Conservation (phyloP, 192 early-diverging fungal genomes). For the Podochytrium sp. region DNA sequence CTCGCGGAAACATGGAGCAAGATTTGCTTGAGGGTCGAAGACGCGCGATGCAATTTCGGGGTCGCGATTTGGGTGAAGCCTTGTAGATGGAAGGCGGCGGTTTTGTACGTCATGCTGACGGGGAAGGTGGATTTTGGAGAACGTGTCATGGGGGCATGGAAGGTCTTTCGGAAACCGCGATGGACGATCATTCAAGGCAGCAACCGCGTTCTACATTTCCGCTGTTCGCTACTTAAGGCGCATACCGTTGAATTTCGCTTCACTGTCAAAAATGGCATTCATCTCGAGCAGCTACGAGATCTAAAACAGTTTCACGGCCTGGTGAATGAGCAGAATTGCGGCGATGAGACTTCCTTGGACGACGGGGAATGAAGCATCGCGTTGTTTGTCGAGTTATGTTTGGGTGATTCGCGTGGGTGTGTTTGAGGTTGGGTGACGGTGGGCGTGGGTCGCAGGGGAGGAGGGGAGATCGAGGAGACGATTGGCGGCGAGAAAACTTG, state of each 20-base stretch:
- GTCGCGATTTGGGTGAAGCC: constrained; percentile 69
- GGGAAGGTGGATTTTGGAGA: constrained; percentile 50
- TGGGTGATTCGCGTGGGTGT: no score
- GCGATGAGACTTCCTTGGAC: constrained; percentile 56
- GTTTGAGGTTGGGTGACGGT: no score
- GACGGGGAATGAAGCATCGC: no score
- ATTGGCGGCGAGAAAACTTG: no score
- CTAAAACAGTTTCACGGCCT: constrained; percentile 42
- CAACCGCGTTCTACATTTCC: constrained; percentile 43
- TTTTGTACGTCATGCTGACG: constrained; percentile 62
- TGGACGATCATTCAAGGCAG: background rate
- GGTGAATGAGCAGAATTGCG: constrained; percentile 55
- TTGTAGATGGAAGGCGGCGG: constrained; percentile 57
- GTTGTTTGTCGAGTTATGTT: no score
- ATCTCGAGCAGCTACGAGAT: constrained; percentile 53
- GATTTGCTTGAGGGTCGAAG: constrained; percentile 74
- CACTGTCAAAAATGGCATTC: constrained; percentile 45
- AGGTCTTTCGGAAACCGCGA: constrained; percentile 47
- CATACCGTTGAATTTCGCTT: no score
- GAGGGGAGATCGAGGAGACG: no score
- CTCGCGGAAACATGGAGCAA: constrained; percentile 71
- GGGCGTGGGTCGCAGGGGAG: no score
- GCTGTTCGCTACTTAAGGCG: no score
- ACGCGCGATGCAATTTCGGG: constrained; percentile 76
- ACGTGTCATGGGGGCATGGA: constrained; percentile 14